Base-by-base conservation (phyloP, 2,329 filamentous ascomycete species). In the Colletotrichum incanum region DNA sequence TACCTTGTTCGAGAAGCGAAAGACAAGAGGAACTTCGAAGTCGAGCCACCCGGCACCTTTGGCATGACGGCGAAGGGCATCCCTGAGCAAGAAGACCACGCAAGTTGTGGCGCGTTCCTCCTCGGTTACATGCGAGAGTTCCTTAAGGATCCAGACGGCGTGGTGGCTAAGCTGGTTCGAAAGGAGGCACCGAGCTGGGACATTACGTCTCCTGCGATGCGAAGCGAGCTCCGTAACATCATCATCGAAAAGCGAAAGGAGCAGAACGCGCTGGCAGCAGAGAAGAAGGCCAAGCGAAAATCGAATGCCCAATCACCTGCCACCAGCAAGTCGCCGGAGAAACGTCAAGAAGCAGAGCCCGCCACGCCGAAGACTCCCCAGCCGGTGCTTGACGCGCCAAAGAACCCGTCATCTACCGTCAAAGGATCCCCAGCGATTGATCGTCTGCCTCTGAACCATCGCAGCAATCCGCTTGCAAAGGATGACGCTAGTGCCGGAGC, bases 71-170 rank as follows among this genome's bases (percentile, higher is more conserved):
- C 93, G 5, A 93, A 89, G 72, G 86, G 88, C 9, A 92, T 98
- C 18, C 96, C 96, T 0, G 84, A 89, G 73, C 96, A 99, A 80
- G 83, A 90, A 60, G 98, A 99, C 78, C 93, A 88, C 76, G 95
- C 90, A 73, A 96, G 99, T 79, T 99, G 96, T 77, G 96, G 96
- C 11, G 84, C 98, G 0, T 99, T 93, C 76, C 84, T 98, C 3
- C 84, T 98, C 5, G 93, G 92, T 2, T 99, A 98, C 77, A 86
- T 97, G 65, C 89, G 94, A 75, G 91, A 93, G 74, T 98, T 99
- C 74, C 87, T 97, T 20, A 86, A 90, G 64, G 84, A 94, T 71
- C 96, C 96, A 0, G 90, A 94, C 74, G 80, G 79, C 0, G 96
- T 97, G 75, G 86, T 93, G 20, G 83, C 83, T 26, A 91, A 89